Conservation (phyloP, 352 stramenopile species). For the Globisporangium mamillatum region DNA sequence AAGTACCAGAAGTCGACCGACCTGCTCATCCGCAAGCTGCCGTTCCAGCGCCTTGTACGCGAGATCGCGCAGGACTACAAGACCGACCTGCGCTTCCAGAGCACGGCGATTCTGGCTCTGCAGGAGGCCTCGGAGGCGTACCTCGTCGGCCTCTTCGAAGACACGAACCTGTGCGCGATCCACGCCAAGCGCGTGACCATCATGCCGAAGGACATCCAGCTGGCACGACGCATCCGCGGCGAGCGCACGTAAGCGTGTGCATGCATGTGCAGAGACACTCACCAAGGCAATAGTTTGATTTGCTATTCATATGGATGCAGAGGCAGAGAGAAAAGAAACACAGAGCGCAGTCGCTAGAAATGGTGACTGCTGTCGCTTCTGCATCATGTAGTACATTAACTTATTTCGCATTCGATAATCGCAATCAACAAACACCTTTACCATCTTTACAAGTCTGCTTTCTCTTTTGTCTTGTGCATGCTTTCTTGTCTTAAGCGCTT, state of each 20-base stretch:
- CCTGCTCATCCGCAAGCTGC: slow-evolving; percentile 95
- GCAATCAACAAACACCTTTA: not conserved
- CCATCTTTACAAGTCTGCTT: not conserved
- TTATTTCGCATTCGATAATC: slow-evolving; percentile 10
- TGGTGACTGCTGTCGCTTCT: not conserved
- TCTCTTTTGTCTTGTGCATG: not conserved
- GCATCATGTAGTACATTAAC: slow-evolving; percentile 16
- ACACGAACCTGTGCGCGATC: slow-evolving; percentile 95
- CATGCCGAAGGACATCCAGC: slow-evolving; percentile 97
- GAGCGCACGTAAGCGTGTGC: slow-evolving; percentile 37
- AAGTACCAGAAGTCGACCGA: not conserved
- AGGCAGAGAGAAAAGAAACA: not conserved
- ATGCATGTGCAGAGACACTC: too few relatives aligned
- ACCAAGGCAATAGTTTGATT: slow-evolving; percentile 27
- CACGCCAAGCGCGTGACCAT: slow-evolving; percentile 96
- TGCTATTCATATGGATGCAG: slow-evolving; percentile 6
- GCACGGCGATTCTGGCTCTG: slow-evolving; percentile 86
- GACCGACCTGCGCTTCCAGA: slow-evolving; percentile 89
- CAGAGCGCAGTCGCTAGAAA: too few relatives aligned
- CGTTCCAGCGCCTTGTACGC: slow-evolving; percentile 94
- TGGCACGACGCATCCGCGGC: slow-evolving; percentile 91
- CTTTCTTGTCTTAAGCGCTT: not conserved
- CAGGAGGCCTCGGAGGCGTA: slow-evolving; percentile 93
- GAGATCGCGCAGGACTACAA: slow-evolving; percentile 88
- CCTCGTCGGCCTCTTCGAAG: slow-evolving; percentile 93